A percentile compares a stretch with the other conserved stretches of the same genome.
Conservation (phyloP, 2,329 filamentous ascomycete genomes). For the Aspergillus aculeatus region DNA sequence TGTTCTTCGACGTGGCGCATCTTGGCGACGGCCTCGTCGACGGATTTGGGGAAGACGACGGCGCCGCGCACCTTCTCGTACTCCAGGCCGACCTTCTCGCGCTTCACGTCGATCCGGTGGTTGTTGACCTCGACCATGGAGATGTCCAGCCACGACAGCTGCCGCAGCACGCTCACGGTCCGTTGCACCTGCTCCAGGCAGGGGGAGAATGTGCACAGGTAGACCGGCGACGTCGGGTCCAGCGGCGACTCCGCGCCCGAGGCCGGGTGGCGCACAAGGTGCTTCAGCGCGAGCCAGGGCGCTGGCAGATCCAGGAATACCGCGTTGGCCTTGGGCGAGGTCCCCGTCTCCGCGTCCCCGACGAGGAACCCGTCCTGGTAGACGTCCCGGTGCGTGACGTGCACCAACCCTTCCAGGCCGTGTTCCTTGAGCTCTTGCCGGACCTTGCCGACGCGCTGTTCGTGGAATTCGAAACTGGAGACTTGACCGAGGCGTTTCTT, state of each 20-base stretch:
- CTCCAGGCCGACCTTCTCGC: conserved; percentile 75
- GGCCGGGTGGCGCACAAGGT: conserved; percentile 42
- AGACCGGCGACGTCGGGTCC: conserved; percentile 67
- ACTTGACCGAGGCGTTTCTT: conserved; percentile 44
- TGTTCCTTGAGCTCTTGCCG: conserved; percentile 46
- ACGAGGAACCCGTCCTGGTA: conserved; percentile 50
- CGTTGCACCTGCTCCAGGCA: conserved; percentile 94
- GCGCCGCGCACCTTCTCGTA: conserved; percentile 65
- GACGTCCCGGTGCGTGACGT: conserved; percentile 50
- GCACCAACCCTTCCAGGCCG: conserved; percentile 45
- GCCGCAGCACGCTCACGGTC: conserved; percentile 77
- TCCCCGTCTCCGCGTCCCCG: conserved; percentile 30
- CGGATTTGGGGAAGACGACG: conserved; percentile 65
- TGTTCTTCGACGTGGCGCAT: conserved; percentile 71
- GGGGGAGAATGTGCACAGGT: conserved; percentile 92
- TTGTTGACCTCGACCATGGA: conserved; percentile 89
- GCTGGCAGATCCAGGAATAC: conserved; percentile 53
- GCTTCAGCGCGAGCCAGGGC: conserved; percentile 51
- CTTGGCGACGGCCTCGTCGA: conserved; percentile 73
- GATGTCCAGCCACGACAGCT: conserved; percentile 84
- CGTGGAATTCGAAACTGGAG: conserved; percentile 53
- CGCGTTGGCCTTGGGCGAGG: conserved; percentile 46
- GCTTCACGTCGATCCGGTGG: conserved; percentile 73
- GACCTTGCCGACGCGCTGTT: conserved; percentile 43
- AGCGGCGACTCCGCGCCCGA: conserved; percentile 53